phyloP scores from a whole-genome alignment of 1,139 yeast species.

The Yamadazyma jaroonii region DNA sequence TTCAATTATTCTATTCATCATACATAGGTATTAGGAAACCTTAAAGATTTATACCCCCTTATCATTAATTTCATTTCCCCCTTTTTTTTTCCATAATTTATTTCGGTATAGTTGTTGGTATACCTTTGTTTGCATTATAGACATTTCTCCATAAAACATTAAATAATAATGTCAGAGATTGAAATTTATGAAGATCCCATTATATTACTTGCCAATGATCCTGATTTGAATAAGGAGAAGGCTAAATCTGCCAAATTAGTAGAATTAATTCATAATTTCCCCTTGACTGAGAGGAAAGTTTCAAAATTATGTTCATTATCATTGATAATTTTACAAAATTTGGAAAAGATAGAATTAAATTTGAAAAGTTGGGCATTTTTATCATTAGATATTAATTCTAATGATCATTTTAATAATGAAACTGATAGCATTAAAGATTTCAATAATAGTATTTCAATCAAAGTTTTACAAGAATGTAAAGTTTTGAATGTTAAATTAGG shows the following conservation, averaged over 20 bases:
- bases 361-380: constrained; percentile 57
- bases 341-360: constrained; percentile 48
- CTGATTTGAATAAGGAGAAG: constrained; percentile 45
- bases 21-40: no score
- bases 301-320: constrained; percentile 50
- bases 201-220: constrained; percentile 46
- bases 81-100: no score
- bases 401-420: constrained; percentile 31
- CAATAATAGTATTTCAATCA: constrained; percentile 46
- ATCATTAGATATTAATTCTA: constrained; percentile 51
- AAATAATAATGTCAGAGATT: constrained; percentile 12
- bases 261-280: constrained; percentile 41
- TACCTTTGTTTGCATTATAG: no score
- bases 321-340: constrained; percentile 46
- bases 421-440: constrained; percentile 37
- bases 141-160: no score
- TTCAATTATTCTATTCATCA: neutral
- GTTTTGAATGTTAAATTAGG: constrained; percentile 43
- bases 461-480: constrained; percentile 47
- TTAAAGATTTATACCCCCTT: neutral
- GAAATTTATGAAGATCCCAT: constrained; percentile 46
- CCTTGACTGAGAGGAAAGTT: constrained; percentile 44
- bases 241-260: constrained; percentile 41
- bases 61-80: no score
- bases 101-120: no score